Conservation (phyloP, 495 filamentous ascomycete species). For the Daldinia loculata region DNA sequence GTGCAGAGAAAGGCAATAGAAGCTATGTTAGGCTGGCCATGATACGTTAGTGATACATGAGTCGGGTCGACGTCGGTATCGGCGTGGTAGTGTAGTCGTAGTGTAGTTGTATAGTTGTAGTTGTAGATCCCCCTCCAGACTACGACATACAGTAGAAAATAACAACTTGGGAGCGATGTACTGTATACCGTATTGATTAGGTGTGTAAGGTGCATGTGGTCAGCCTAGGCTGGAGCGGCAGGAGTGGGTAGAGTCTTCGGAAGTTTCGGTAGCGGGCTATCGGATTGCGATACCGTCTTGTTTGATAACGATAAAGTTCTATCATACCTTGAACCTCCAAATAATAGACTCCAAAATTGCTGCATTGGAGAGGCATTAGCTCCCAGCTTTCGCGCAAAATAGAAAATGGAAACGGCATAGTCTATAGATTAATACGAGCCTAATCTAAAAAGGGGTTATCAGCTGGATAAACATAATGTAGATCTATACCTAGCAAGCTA, state of each 20-base stretch:
- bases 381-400: too few relatives aligned
- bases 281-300: conserved; percentile 11
- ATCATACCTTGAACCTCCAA: not conserved
- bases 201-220: not conserved
- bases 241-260: conserved; percentile 23
- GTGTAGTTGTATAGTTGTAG: not conserved
- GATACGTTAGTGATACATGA: conserved; percentile 51
- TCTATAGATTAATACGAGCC: not conserved
- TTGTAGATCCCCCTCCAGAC: conserved; percentile 38
- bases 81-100: not conserved
- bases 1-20: conserved; percentile 19
- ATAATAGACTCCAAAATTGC: too few relatives aligned
- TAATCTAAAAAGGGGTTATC: too few relatives aligned
- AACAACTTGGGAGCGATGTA: not conserved
- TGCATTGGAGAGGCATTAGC: too few relatives aligned
- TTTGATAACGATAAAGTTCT: not conserved
- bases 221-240: not conserved
- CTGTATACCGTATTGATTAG: conserved; percentile 23
- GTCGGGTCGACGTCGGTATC: conserved; percentile 38
- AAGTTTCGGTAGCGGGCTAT: conserved; percentile 39
- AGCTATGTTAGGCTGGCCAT: conserved; percentile 42
- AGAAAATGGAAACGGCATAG: not conserved
- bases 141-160: conserved; percentile 36
- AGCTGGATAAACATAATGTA: not conserved
- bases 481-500: not conserved